Percentiles rank a stretch among this genome's conserved stretches.
phyloP scores from a whole-genome alignment of 2,329 filamentous ascomycete species.

The Aspergillus eucalypticola region DNA sequence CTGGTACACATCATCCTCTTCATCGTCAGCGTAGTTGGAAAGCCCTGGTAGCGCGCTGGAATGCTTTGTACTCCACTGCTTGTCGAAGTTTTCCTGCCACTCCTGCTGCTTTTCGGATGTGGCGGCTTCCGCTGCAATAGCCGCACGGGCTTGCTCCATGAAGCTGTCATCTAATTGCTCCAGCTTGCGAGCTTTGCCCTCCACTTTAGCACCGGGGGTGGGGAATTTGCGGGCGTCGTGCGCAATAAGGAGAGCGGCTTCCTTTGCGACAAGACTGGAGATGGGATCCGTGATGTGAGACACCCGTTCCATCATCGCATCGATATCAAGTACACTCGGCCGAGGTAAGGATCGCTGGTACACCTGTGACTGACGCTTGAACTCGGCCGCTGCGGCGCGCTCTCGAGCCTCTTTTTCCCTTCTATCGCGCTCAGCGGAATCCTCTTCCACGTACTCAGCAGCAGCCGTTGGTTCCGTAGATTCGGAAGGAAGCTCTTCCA shows the following conservation, averaged over 20 bases:
- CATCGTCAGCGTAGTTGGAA: constrained; percentile 75
- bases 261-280: constrained; percentile 70
- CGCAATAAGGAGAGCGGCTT: constrained; percentile 77
- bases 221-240: constrained; percentile 77
- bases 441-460: constrained; percentile 61
- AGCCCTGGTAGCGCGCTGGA: constrained; percentile 67
- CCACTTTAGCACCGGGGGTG: constrained; percentile 65
- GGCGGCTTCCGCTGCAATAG: constrained; percentile 70
- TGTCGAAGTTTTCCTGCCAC: constrained; percentile 52
- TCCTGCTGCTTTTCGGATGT: constrained; percentile 52
- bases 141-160: constrained; percentile 72
- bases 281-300: constrained; percentile 62
- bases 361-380: constrained; percentile 84
- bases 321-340: constrained; percentile 70
- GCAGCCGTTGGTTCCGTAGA: constrained; percentile 59
- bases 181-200: constrained; percentile 61
- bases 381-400: constrained; percentile 68
- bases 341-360: constrained; percentile 81
- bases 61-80: constrained; percentile 54
- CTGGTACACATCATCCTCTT: constrained; percentile 64
- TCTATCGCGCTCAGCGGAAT: constrained; percentile 73
- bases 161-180: constrained; percentile 68
- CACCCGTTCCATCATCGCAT: constrained; percentile 65
- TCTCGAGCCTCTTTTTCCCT: constrained; percentile 64
- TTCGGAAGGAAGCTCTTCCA: constrained; percentile 82